Evolutionary conservation across 805 yeast species (phyloP).

Genomic region (Saturnispora mendoncae): DNA sequence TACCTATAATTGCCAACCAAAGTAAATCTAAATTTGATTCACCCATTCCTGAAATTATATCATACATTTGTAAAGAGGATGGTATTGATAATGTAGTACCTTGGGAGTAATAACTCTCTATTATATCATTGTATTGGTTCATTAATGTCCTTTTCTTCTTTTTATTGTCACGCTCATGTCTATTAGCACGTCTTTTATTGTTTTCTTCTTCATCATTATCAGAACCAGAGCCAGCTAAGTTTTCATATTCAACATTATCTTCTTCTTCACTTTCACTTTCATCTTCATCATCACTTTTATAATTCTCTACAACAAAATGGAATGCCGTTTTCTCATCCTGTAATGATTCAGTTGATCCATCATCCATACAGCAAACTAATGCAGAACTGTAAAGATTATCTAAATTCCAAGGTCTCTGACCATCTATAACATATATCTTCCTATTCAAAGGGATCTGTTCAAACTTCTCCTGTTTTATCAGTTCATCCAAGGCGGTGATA

Average conservation of each 20-base stretch:
- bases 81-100: conserved; percentile 77
- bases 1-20: conserved; percentile 87
- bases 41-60: conserved; percentile 72
- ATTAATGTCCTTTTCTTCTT: conserved; percentile 35
- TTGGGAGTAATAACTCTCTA: conserved; percentile 72
- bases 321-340: conserved; percentile 55
- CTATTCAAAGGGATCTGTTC: conserved; percentile 34
- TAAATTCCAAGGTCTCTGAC: conserved; percentile 93
- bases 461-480: conserved; percentile 2
- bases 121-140: conserved; percentile 39
- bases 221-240: conserved; percentile 24
- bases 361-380: conserved; percentile 75
- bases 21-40: conserved; percentile 61
- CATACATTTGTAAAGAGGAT: conserved; percentile 68
- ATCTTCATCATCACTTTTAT: conserved; percentile 29
- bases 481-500: background rate
- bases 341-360: conserved; percentile 65
- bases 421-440: conserved; percentile 75
- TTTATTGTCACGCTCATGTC: conserved; percentile 21
- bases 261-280: conserved; percentile 32
- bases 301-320: conserved; percentile 36
- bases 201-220: conserved; percentile 21
- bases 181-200: conserved; percentile 4
- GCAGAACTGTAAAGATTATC: conserved; percentile 85
- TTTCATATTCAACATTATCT: conserved; percentile 27